Percentiles rank a stretch among this genome's conserved stretches.
phyloP scores from a whole-genome alignment of 345 rosid genomes.

The Rhodamnia rubescens region DNA sequence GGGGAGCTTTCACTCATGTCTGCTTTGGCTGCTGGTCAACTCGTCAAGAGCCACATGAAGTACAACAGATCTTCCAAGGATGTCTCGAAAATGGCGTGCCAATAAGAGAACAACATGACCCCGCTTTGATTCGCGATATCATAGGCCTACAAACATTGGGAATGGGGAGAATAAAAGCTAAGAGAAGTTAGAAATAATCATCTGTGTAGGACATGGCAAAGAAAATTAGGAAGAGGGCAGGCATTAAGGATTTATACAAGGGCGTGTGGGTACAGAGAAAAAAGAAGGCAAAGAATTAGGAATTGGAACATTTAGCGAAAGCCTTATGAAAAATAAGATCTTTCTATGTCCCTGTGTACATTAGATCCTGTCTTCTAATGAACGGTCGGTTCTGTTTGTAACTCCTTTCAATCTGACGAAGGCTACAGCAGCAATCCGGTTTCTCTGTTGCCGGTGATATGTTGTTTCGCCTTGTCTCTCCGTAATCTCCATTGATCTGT shows the following conservation, averaged over 20 bases:
- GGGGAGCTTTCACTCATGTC: conserved; percentile 75
- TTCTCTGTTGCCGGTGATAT: background rate
- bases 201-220: background rate
- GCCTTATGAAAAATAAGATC: background rate
- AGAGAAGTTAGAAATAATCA: background rate
- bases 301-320: background rate
- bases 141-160: background rate
- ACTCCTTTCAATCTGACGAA: background rate
- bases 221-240: background rate
- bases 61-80: conserved; percentile 66
- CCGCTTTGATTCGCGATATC: background rate
- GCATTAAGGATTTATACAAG: background rate
- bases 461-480: background rate
- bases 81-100: conserved; percentile 2
- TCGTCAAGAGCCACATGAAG: conserved; percentile 74
- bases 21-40: conserved; percentile 68
- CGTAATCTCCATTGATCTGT: background rate
- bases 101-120: background rate
- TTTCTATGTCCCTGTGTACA: background rate
- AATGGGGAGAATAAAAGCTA: background rate
- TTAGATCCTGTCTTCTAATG: background rate
- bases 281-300: background rate
- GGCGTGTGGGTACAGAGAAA: background rate
- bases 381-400: background rate
- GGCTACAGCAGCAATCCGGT: background rate